These are phyloP conservation scores for Pseudogymnoascus sp. DNA, from an alignment of 2,329 filamentous ascomycete genomes.

Conservation along the genomic window DNA sequence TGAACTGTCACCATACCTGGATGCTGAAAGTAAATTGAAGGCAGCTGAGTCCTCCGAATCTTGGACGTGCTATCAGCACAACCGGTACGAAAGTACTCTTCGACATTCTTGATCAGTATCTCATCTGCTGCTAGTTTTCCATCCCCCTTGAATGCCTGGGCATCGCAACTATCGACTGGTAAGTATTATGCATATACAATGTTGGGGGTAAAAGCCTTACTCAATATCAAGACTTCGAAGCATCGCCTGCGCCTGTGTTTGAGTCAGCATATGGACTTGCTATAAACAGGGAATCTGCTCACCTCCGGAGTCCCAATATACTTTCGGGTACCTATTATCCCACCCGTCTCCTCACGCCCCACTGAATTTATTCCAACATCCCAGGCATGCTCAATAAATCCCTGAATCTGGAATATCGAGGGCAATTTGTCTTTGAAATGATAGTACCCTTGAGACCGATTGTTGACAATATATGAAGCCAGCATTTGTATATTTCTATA, in stretches of 20 bases:
- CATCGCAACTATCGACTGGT: slow-evolving; percentile 44
- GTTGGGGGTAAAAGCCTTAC: slow-evolving; percentile 33
- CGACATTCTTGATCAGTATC: slow-evolving; percentile 57
- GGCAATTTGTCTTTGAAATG: slow-evolving; percentile 57
- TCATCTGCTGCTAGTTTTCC: slow-evolving; percentile 25
- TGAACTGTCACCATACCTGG: slow-evolving; percentile 40
- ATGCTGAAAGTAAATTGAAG: slow-evolving; percentile 88
- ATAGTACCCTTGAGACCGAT: slow-evolving; percentile 47
- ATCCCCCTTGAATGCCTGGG: slow-evolving; percentile 48
- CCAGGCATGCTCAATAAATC: slow-evolving; percentile 83
- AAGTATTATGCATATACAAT: neutral
- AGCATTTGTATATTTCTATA: slow-evolving; percentile 95
- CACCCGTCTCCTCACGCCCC: slow-evolving; percentile 74
- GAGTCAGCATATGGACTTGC: slow-evolving; percentile 1
- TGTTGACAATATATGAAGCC: slow-evolving; percentile 64
- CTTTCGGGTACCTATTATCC: slow-evolving; percentile 80
- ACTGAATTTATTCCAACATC: slow-evolving; percentile 70
- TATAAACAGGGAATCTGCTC: slow-evolving; percentile 19
- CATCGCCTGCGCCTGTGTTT: slow-evolving; percentile 63
- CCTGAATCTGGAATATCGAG: slow-evolving; percentile 73
- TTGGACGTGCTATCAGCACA: slow-evolving; percentile 44
- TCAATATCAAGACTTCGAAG: slow-evolving; percentile 61
- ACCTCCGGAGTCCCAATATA: slow-evolving; percentile 93
- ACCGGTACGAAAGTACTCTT: slow-evolving; percentile 64
- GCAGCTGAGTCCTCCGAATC: slow-evolving; percentile 62